Base-by-base conservation (phyloP, 73 alveolate species). In the Paramecium caudatum region DNA sequence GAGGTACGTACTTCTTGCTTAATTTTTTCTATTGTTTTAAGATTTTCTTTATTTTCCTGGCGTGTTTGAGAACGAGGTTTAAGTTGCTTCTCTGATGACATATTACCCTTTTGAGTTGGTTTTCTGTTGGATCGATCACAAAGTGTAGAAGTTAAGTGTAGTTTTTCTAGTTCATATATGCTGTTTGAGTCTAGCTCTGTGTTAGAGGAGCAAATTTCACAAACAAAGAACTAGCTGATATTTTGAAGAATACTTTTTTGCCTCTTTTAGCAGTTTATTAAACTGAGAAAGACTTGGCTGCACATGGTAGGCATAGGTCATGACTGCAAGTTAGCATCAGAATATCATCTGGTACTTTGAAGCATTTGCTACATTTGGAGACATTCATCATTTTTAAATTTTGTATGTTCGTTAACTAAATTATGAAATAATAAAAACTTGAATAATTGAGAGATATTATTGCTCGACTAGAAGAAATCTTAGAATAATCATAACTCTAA, bases 301-400 rank as follows among this genome's bases (percentile, higher is more conserved):
- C 93, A 63, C 93, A 86, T n/a, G 34, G 21, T n/a, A 86, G 55
- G 46, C 93, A 86, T 62, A 86, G 46, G 65, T 86, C 93, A 43
- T 86, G 93, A 86, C 41, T 61, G 13, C 93, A 86, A n/a, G 87
- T 33, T 21, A 86, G 62, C 93, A 86, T 86, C 45, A 86, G 46
- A 34, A 86, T 86, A 86, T 86, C 93, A 63, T 86, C 93, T 4
- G 93, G 93, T 8, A 86, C 68, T 46, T 86, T 48, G 23, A 32
- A 39, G 46, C 93, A 86, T 27, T 45, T 86, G 3, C 74, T 63
- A 63, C 93, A 86, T 62, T 86, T 86, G 25, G 74, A 86, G 41
- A 39, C 46, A 21, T 74, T 41, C 34, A 41, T 74, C 65, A 74
- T 37, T 19, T 45, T 74, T 74, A 21, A 41, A 41, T 74, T 74